Conservation (phyloP, 345 rosid genomes). For the Punica granatum region DNA sequence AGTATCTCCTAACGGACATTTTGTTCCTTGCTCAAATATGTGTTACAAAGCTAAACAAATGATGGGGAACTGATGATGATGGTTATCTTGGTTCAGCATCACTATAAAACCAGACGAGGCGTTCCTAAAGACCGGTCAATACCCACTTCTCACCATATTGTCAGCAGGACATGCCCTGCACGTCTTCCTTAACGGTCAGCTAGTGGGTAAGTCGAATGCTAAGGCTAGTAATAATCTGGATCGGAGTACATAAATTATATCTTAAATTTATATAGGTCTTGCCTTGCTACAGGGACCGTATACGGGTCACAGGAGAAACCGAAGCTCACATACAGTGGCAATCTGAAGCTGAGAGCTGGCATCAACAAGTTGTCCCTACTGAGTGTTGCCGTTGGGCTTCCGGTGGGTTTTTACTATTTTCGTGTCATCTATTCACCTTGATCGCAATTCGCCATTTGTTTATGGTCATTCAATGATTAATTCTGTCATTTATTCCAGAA, state of each 20-base stretch:
- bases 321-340: constrained; percentile 54
- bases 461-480: not conserved
- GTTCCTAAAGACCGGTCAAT: constrained; percentile 14
- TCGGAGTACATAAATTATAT: constrained; percentile 1
- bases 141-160: constrained; percentile 23
- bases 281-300: constrained; percentile 43
- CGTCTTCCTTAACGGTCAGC: constrained; percentile 33
- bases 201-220: constrained; percentile 36
- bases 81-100: constrained; percentile 10
- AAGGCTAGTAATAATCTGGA: not conserved
- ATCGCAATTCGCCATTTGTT: not conserved
- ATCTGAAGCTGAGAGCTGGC: constrained; percentile 66
- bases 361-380: constrained; percentile 68
- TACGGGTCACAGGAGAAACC: constrained; percentile 57
- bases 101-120: constrained; percentile 16
- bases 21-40: not conserved
- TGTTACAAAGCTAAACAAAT: not conserved
- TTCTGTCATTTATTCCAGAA: constrained; percentile 38
- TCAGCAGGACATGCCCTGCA: constrained; percentile 50
- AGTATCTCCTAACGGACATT: constrained; percentile 20
- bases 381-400: constrained; percentile 75
- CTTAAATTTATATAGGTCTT: not conserved
- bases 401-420: constrained; percentile 43
- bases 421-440: not conserved
- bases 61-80: not conserved